A percentile compares a stretch with the other conserved stretches of the same genome.
These are phyloP conservation scores for Pseudopithomyces chartarum DNA, from an alignment of 2,329 filamentous ascomycete genomes.

Conservation along the genomic window DNA sequence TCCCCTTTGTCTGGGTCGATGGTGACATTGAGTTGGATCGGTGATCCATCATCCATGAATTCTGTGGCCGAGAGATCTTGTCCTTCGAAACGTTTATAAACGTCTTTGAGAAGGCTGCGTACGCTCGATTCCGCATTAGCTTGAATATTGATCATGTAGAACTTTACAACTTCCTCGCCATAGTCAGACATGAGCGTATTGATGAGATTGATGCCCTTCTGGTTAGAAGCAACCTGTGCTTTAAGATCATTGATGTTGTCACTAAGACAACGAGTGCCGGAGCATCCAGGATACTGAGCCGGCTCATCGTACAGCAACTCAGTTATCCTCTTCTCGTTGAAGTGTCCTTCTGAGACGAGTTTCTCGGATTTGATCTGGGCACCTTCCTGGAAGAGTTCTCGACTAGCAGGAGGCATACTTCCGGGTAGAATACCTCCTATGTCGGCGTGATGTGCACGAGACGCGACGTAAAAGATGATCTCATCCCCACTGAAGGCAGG, in stretches of 20 bases:
- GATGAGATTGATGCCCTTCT: slow-evolving; percentile 82
- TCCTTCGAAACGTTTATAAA: slow-evolving; percentile 71
- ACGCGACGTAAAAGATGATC: slow-evolving; percentile 83
- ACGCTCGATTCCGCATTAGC: slow-evolving; percentile 79
- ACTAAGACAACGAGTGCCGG: slow-evolving; percentile 75
- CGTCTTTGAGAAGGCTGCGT: slow-evolving; percentile 71
- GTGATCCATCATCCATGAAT: slow-evolving; percentile 86
- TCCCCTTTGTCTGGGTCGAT: slow-evolving; percentile 77
- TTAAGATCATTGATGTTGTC: slow-evolving; percentile 89
- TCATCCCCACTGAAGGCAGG: slow-evolving; percentile 76
- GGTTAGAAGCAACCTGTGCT: slow-evolving; percentile 84
- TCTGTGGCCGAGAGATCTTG: slow-evolving; percentile 75
- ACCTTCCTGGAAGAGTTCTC: slow-evolving; percentile 62
- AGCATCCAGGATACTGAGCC: slow-evolving; percentile 74
- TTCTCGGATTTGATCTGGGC: slow-evolving; percentile 64
- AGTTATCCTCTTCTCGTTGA: slow-evolving; percentile 77
- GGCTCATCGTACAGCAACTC: slow-evolving; percentile 75
- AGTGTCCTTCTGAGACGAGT: slow-evolving; percentile 75
- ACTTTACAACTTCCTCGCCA: slow-evolving; percentile 75
- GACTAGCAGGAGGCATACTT: slow-evolving; percentile 79
- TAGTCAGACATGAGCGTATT: slow-evolving; percentile 77
- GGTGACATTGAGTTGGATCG: slow-evolving; percentile 74
- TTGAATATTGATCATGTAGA: slow-evolving; percentile 85
- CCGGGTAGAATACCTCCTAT: slow-evolving; percentile 83
- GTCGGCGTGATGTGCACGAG: slow-evolving; percentile 80